Base-by-base conservation (phyloP, 805 yeast genomes). In the Yarrowia phangngaensis region DNA sequence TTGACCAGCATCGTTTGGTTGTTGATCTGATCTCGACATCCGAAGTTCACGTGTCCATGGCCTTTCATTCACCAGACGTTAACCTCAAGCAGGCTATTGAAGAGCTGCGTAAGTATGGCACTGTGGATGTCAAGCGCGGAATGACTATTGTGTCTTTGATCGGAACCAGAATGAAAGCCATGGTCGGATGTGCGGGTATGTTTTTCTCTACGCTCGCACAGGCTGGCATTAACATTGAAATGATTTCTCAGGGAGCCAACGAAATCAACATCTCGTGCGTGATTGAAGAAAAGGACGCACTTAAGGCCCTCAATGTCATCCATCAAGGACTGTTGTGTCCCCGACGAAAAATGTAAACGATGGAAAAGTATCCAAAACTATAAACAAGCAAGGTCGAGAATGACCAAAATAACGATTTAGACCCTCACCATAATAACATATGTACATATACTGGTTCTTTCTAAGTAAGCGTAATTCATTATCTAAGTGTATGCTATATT, bases 11-110 rank as follows among this genome's bases (percentile, higher is more conserved):
- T 68, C 80, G 78, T 64, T 69, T 90, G 45, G 97, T 90, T 40
- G 97, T 92, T 32, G 98, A 92, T 67, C 78, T 92, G 61, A 90
- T 92, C 60, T 87, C 96, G 36, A 92, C 98, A 3, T 87, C 97
- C 0, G 97, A 92, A 66, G 98, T 92, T 9, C 97, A 92, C 62
- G 95, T 92, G 20, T 90, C 97, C 13, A 90, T 92, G 97, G 98
- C 98, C 4, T 72, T 92, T 56, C 94, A 87, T 56, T 47, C 55
- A 9, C 75, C 79, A 29, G 89, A 82, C 52, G 81, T 80, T 16
- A 72, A 76, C 12, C 70, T 89, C 56, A 76, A 80, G 51, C 73
- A 73, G 45, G 96, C 97, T 1, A 75, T 88, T 38, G 78, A 73
- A 34, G 95, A 89, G 60, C 74, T 92, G 58, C 75, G 80, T 50